These are phyloP conservation scores for Cephalotrichum gorgonifer DNA, from an alignment of 2,329 filamentous ascomycete species.

Conservation along the genomic window DNA sequence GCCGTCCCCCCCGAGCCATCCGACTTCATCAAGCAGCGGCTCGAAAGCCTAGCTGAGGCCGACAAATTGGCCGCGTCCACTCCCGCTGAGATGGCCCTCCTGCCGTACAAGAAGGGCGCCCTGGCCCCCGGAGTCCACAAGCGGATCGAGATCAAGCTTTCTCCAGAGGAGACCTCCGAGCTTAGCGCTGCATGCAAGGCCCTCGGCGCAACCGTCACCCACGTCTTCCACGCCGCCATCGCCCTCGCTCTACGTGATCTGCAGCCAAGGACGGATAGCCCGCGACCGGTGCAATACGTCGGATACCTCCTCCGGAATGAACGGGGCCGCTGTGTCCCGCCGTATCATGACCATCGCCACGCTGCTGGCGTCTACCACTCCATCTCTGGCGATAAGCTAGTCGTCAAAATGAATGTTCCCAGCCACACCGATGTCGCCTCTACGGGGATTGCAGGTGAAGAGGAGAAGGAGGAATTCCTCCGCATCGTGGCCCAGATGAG, in stretches of 20 bases:
- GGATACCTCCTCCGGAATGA: conserved; percentile 23
- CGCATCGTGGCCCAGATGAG: conserved; percentile 14
- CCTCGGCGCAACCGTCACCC: conserved; percentile 15
- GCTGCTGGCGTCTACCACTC: conserved; percentile 20
- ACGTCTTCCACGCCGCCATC: conserved; percentile 22
- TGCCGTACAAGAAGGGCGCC: conserved; percentile 13
- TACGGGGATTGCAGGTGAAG: background rate
- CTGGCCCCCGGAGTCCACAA: conserved; percentile 14
- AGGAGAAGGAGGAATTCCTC: conserved; percentile 12
- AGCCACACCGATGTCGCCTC: background rate
- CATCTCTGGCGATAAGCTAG: conserved; percentile 14
- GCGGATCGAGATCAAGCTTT: conserved; percentile 13
- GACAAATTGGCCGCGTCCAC: background rate
- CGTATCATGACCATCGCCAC: conserved; percentile 14
- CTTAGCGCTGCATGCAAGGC: conserved; percentile 12
- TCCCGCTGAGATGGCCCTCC: conserved; percentile 1
- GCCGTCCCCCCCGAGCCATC: conserved; percentile 9
- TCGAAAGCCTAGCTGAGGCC: conserved; percentile 7
- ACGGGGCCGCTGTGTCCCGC: conserved; percentile 12
- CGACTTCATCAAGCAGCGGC: conserved; percentile 7
- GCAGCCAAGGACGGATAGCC: background rate
- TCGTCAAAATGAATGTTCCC: conserved; percentile 15
- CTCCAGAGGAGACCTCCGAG: conserved; percentile 7
- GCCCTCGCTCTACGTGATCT: conserved; percentile 18
- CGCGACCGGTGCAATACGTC: conserved; percentile 14